Percentiles rank a stretch among this genome's conserved stretches.
Evolutionary conservation across 441 rosid species (phyloP).

Genomic region (Erodium texanum): DNA sequence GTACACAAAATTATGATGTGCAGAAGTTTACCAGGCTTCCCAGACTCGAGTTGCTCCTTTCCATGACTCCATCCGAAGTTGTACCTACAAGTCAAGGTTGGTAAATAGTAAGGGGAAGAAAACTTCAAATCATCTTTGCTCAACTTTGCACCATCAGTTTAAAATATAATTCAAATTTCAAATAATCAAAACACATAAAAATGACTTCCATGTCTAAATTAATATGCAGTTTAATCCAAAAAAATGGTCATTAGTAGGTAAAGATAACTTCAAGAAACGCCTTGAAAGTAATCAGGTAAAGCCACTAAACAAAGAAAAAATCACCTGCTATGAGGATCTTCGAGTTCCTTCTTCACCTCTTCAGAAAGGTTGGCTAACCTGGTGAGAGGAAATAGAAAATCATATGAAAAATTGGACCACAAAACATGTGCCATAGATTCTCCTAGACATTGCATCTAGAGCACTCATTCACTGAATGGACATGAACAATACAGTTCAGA

Average conservation of each 20-base stretch:
- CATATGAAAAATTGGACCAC: constrained; percentile 1
- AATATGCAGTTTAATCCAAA: too few species aligned
- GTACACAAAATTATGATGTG: constrained; percentile 4
- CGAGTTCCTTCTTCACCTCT: constrained; percentile 73
- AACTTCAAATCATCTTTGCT: not conserved
- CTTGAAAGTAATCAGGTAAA: not conserved
- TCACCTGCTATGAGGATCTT: constrained; percentile 84
- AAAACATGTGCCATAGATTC: not conserved
- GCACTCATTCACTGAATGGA: not conserved
- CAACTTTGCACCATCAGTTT: not conserved
- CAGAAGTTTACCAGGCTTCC: constrained; percentile 60
- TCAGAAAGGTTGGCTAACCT: constrained; percentile 78
- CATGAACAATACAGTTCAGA: constrained; percentile 7
- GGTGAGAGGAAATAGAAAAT: constrained; percentile 19
- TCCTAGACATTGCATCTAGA: not conserved
- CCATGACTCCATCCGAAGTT: constrained; percentile 99
- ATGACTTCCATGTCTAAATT: not conserved
- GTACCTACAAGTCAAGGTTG: constrained; percentile 40
- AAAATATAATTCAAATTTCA: constrained; percentile 5
- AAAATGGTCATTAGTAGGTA: not conserved
- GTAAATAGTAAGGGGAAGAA: not conserved
- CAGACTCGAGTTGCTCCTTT: constrained; percentile 88
- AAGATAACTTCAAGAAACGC: not conserved
- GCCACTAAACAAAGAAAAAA: not conserved
- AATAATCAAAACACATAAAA: not conserved